These are phyloP conservation scores for Thecamonas trahens DNA, from an alignment of 78 protist genomes.

Conservation along the genomic window DNA sequence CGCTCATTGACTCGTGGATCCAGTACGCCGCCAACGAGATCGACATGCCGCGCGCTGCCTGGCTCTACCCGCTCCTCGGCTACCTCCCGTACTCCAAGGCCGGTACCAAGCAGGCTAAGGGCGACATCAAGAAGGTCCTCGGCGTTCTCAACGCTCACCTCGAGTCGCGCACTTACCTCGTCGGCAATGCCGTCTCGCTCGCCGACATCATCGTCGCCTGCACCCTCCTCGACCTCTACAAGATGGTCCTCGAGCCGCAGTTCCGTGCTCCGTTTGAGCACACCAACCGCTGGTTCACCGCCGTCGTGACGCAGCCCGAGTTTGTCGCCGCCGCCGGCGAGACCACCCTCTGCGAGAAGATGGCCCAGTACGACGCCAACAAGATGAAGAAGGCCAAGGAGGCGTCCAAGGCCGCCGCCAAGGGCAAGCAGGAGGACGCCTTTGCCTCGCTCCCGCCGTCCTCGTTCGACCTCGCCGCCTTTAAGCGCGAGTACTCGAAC, in stretches of 20 bases:
- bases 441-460: conserved; percentile 1
- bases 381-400: conserved; percentile 37
- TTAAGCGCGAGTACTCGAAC: neutral
- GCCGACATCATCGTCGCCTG: conserved; percentile 71
- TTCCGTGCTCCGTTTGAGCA: conserved; percentile 23
- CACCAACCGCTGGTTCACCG: conserved; percentile 59
- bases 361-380: conserved; percentile 10
- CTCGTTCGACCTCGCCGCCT: neutral
- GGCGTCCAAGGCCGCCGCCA: neutral
- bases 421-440: conserved; percentile 41
- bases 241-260: conserved; percentile 11
- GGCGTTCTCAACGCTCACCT: conserved; percentile 30
- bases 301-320: conserved; percentile 67
- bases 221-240: conserved; percentile 41
- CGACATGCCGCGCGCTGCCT: conserved; percentile 8
- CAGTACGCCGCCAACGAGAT: conserved; percentile 57
- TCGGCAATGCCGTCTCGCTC: conserved; percentile 54
- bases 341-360: conserved; percentile 20
- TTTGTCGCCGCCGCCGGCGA: conserved; percentile 54
- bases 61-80: conserved; percentile 54
- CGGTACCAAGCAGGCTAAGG: conserved; percentile 19
- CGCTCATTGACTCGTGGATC: conserved; percentile 63
- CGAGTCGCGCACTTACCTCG: conserved; percentile 50
- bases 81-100: conserved; percentile 9
- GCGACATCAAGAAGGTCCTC: conserved; percentile 30